These are phyloP conservation scores for Cryomyces minteri DNA, from an alignment of 495 filamentous ascomycete genomes.

Conservation along the genomic window DNA sequence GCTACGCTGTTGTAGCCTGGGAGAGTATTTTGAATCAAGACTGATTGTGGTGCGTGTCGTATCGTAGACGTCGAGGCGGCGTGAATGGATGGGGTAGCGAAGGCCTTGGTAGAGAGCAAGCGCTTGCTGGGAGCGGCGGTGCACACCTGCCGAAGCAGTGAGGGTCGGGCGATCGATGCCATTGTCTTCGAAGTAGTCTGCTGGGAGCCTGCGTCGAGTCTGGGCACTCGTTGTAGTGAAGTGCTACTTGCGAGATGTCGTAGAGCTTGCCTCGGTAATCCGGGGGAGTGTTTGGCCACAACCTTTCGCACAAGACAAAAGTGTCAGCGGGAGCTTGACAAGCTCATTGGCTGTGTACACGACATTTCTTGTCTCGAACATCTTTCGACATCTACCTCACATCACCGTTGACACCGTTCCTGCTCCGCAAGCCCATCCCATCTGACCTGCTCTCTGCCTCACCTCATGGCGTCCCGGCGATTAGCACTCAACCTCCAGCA, in stretches of 20 bases:
- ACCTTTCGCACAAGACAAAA: too few species aligned
- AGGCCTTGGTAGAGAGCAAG: constrained; percentile 9
- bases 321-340: not conserved
- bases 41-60: constrained; percentile 9
- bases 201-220: too few species aligned
- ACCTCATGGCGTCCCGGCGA: constrained; percentile 82
- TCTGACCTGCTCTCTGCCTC: constrained; percentile 2
- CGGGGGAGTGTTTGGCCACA: too few species aligned
- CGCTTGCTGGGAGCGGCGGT: constrained; percentile 10
- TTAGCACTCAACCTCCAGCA: constrained; percentile 76
- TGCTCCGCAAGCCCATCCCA: too few species aligned
- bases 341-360: too few species aligned
- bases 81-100: constrained; percentile 9
- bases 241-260: too few species aligned
- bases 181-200: constrained; percentile 8
- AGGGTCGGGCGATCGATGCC: constrained; percentile 20
- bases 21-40: constrained; percentile 7
- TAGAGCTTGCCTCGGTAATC: too few species aligned
- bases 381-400: too few species aligned
- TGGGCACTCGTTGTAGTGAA: too few species aligned
- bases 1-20: constrained; percentile 15
- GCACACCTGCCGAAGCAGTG: constrained; percentile 17
- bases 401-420: too few species aligned
- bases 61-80: constrained; percentile 6
- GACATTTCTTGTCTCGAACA: too few species aligned